Conservation (phyloP, 2,329 filamentous ascomycete genomes). For the Massarina eburnea region DNA sequence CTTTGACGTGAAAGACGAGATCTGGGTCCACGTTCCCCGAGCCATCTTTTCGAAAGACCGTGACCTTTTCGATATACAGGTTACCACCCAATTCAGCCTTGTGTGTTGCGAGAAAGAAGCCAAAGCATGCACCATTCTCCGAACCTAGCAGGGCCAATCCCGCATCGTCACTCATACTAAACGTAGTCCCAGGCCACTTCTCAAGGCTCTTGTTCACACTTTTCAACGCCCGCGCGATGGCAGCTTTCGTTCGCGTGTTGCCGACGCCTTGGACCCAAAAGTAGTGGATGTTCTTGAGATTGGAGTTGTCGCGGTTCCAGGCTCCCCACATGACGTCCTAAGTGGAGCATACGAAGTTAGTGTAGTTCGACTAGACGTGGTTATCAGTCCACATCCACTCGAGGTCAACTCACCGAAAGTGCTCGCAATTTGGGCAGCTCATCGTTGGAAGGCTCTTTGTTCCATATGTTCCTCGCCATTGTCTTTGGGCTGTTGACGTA, state of each 20-base stretch:
- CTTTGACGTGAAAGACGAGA: constrained; percentile 3
- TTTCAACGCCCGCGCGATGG: constrained; percentile 17
- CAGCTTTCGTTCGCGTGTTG: constrained; percentile 15
- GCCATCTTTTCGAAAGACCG: constrained; percentile 10
- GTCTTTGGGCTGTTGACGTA: constrained; percentile 2
- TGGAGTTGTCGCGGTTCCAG: constrained; percentile 13
- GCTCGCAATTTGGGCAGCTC: constrained; percentile 16
- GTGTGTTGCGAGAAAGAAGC: constrained; percentile 21
- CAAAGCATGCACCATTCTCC: constrained; percentile 22
- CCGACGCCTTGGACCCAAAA: constrained; percentile 23
- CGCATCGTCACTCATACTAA: constrained; percentile 14
- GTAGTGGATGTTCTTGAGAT: constrained; percentile 15
- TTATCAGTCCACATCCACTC: no score
- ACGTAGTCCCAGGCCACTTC: constrained; percentile 19
- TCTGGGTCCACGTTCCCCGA: constrained; percentile 1
- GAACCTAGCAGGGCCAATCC: constrained; percentile 19
- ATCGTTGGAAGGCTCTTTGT: constrained; percentile 1
- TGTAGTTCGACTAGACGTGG: no score
- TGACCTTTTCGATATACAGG: constrained; percentile 17
- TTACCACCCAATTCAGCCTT: constrained; percentile 18
- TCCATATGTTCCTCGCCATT: not conserved
- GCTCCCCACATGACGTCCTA: constrained; percentile 23
- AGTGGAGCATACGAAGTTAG: no score
- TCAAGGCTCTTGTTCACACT: constrained; percentile 4
- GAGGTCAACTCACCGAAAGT: no score